These are phyloP conservation scores for Lichina pygmaea DNA, from an alignment of 495 filamentous ascomycete genomes.

Conservation along the genomic window DNA sequence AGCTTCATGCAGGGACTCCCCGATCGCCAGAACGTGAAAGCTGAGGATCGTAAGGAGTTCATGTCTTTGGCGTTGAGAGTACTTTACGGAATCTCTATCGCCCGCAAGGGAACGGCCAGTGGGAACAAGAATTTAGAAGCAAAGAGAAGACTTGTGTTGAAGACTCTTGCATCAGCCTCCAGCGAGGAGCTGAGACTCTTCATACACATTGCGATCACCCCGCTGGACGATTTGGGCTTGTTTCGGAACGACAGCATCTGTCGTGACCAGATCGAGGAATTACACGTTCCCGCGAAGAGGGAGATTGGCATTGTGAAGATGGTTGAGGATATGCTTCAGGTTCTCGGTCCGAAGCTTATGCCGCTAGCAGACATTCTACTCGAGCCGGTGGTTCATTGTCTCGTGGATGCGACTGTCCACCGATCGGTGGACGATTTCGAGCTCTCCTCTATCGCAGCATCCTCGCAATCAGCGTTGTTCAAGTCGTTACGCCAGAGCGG, in stretches of 20 bases:
- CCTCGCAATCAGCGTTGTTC: constrained; percentile 9
- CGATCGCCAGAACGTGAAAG: constrained; percentile 47
- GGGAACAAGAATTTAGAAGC: constrained; percentile 32
- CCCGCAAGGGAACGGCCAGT: constrained; percentile 42
- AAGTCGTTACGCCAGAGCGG: constrained; percentile 45
- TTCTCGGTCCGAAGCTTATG: constrained; percentile 40
- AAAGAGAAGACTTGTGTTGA: constrained; percentile 37
- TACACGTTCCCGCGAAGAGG: constrained; percentile 36
- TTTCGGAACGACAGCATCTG: constrained; percentile 23
- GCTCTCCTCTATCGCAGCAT: constrained; percentile 10
- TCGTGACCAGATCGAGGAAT: constrained; percentile 19
- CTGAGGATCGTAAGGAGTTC: constrained; percentile 38
- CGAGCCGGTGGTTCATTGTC: constrained; percentile 52
- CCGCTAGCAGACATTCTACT: constrained; percentile 34
- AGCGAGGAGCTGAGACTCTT: constrained; percentile 47
- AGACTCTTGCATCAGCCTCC: constrained; percentile 28
- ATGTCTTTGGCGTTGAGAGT: constrained; percentile 71
- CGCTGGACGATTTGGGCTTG: constrained; percentile 30
- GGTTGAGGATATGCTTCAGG: constrained; percentile 65
- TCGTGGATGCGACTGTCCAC: constrained; percentile 31
- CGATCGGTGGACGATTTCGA: constrained; percentile 18
- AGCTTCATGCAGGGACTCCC: constrained; percentile 46
- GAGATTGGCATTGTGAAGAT: constrained; percentile 76
- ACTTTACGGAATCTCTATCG: constrained; percentile 71
- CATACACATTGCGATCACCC: constrained; percentile 54